Conservation (phyloP, 306 rosid species). For the Glycine soja region DNA sequence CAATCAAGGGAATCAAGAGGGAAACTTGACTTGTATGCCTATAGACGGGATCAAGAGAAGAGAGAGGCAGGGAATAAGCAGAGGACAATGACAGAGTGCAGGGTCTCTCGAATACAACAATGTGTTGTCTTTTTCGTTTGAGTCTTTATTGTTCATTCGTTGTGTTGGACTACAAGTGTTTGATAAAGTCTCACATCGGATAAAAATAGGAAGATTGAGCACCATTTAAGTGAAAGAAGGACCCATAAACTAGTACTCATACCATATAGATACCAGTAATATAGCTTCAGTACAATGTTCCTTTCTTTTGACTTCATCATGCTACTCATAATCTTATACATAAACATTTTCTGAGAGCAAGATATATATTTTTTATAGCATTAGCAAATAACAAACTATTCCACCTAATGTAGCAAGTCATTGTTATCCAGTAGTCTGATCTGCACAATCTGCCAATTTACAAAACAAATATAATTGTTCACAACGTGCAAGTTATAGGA, state of each 20-base stretch:
- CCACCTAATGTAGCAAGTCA: neutral
- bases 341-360: too few species aligned
- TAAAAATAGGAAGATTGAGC: too few species aligned
- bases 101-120: neutral
- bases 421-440: neutral
- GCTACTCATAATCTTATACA: too few species aligned
- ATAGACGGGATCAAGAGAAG: too few species aligned
- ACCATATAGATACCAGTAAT: neutral
- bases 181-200: too few species aligned
- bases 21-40: too few species aligned
- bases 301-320: too few species aligned
- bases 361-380: too few species aligned
- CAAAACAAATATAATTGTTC: constrained; percentile 22
- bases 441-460: neutral
- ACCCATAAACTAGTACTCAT: neutral
- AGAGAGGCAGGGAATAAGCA: too few species aligned
- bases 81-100: too few species aligned
- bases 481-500: neutral
- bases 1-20: neutral
- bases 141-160: neutral
- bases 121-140: neutral
- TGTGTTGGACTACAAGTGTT: neutral
- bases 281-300: neutral
- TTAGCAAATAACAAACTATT: too few species aligned
- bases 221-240: too few species aligned